A percentile compares a stretch with the other conserved stretches of the same genome.
These are phyloP conservation scores for Lignosus rhinocerotis DNA, from an alignment of 1,284 basidiomycete species.

Conservation along the genomic window DNA sequence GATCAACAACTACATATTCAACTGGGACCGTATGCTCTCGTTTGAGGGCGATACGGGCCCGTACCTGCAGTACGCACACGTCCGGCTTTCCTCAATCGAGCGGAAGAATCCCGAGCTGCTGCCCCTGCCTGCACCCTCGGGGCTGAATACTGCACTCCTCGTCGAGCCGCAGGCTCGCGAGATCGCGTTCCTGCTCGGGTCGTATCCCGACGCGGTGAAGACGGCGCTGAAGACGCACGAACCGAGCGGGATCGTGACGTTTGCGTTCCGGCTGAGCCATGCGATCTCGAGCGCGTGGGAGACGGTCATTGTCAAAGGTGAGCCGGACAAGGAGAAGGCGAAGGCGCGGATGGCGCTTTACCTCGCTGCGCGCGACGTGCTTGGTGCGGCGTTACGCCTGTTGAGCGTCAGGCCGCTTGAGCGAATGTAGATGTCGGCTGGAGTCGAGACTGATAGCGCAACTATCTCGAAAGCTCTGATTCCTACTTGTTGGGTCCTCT, in stretches of 20 bases:
- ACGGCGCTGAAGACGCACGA: conserved; percentile 85
- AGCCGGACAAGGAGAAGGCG: conserved; percentile 45
- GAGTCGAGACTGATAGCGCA: not conserved
- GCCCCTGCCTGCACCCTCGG: conserved; percentile 67
- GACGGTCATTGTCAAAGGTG: conserved; percentile 42
- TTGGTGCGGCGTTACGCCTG: conserved; percentile 85
- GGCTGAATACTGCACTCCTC: conserved; percentile 74
- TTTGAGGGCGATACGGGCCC: conserved; percentile 98
- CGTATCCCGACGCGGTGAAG: conserved; percentile 91
- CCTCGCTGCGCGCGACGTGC: conserved; percentile 84
- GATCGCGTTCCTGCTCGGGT: conserved; percentile 83
- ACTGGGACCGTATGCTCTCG: conserved; percentile 93
- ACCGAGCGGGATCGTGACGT: conserved; percentile 88
- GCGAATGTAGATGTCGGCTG: conserved; percentile 69
- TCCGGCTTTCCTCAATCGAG: conserved; percentile 89
- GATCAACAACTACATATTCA: conserved; percentile 96
- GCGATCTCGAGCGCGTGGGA: conserved; percentile 91
- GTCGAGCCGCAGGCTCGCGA: conserved; percentile 79
- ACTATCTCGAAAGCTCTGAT: no score
- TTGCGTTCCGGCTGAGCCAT: conserved; percentile 75
- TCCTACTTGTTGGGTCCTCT: no score
- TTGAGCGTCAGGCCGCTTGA: conserved; percentile 89
- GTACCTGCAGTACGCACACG: conserved; percentile 96
- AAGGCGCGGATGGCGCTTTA: conserved; percentile 91
- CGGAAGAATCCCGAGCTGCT: conserved; percentile 92